A percentile compares a stretch with the other conserved stretches of the same genome.
Conservation (phyloP, 2,329 filamentous ascomycete species). For the Samsoniella hepiali region DNA sequence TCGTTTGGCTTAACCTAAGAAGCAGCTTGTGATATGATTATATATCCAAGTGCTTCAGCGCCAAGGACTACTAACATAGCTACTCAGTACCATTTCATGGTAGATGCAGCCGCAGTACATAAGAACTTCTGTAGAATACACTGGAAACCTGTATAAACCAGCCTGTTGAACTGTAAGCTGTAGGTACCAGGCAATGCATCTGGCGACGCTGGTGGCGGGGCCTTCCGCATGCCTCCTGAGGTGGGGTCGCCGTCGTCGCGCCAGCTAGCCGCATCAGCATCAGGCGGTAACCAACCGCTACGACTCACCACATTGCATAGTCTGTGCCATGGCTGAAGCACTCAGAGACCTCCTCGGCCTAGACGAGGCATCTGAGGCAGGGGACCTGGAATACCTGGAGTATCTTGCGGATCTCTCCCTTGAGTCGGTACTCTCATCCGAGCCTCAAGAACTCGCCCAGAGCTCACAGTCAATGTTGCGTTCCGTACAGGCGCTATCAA, state of each 20-base stretch:
- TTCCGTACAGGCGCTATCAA: constrained; percentile 82
- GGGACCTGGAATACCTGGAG: constrained; percentile 68
- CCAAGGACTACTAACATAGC: background rate
- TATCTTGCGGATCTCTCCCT: constrained; percentile 75
- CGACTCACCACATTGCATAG: background rate
- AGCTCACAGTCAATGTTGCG: constrained; percentile 76
- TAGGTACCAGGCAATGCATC: too few relatives aligned
- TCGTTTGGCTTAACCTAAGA: background rate
- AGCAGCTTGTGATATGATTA: background rate
- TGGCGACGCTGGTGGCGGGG: background rate
- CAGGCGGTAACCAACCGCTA: background rate
- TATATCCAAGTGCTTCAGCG: background rate
- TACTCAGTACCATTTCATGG: background rate
- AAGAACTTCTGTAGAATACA: background rate
- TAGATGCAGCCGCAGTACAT: too few relatives aligned
- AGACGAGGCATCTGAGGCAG: constrained; percentile 41
- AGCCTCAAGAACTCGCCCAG: constrained; percentile 78
- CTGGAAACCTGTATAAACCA: too few relatives aligned
- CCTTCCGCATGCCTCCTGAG: background rate
- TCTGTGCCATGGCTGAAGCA: constrained; percentile 34
- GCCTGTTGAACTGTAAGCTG: too few relatives aligned
- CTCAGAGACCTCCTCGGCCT: constrained; percentile 35
- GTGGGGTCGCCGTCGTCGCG: background rate
- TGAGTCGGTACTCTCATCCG: constrained; percentile 66
- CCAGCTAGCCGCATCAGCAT: background rate